Base-by-base conservation (phyloP, 805 yeast species). In the Yamadazyma philogaea region DNA sequence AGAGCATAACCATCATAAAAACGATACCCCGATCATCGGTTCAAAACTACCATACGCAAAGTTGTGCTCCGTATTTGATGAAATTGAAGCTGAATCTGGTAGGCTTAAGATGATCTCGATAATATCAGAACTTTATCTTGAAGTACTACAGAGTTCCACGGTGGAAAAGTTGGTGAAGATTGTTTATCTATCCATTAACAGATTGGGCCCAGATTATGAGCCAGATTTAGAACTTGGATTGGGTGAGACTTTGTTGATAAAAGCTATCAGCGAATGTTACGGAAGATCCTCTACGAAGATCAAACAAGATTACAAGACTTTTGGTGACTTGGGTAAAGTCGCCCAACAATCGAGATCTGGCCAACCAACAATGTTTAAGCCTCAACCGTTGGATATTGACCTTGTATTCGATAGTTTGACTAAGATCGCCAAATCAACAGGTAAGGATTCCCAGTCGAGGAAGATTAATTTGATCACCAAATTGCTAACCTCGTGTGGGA, bases 141-240 rank as follows among this genome's bases (percentile, higher is more conserved):
- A 78, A 32, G 81, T 88, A 0, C 66, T 93, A 41, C 60, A 72
- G 20, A 69, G 75, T 34, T 53, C 63, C 22, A 46, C 60, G 2
- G 61, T 64, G 5, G 67, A 63, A n/a, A 72, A 78, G 34, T 64
- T 93, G 40, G 73, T 87, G 6, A 79, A 78, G 42, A 81, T 87
- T 1, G 84, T 90, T 1, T 93, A 91, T 54, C 72, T 93, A 14
- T 85, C 86, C 64, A 89, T 91, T 58, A 91, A 91, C 59, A 70
- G 91, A 47, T 66, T 90, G 7, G 96, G 97, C 0, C 99, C 99
- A 0, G 99, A 93, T 60, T 93, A 93, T 57, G 96, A 88, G 57
- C 73, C 75, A 1, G 97, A 95, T 22, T 67, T 91, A 44, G 99
- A 93, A 57, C 70, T 93, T 19, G 99, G 99, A 0, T 72, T 93